These are phyloP conservation scores for Darksidea phi DNA, from an alignment of 495 filamentous ascomycete species.

Conservation along the genomic window DNA sequence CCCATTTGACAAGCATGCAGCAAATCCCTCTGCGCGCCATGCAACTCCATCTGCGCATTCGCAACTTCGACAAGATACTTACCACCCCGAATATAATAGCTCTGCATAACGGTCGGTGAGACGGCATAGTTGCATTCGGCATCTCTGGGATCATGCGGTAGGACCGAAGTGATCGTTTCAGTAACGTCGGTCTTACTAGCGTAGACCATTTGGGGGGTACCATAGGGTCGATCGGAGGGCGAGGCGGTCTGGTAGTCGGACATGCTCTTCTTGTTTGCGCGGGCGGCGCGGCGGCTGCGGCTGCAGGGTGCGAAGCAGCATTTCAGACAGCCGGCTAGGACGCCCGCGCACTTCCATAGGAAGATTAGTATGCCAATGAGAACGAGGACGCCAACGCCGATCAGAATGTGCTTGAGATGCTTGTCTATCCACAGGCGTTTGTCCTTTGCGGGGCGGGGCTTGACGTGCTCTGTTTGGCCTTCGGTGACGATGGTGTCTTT, in stretches of 20 bases:
- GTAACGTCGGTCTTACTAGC: background rate
- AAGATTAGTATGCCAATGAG: background rate
- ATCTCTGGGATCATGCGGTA: background rate
- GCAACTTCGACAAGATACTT: background rate
- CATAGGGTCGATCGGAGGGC: background rate
- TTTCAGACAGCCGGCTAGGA: background rate
- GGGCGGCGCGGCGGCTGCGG: background rate
- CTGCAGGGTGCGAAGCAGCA: background rate
- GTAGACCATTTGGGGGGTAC: background rate
- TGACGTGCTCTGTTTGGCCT: constrained; percentile 2
- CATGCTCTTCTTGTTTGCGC: background rate
- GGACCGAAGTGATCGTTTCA: background rate
- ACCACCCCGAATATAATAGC: background rate
- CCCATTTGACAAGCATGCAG: background rate
- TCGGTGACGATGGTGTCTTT: constrained; percentile 7
- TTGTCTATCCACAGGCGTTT: background rate
- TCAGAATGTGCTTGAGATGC: constrained; percentile 2
- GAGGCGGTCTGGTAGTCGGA: background rate
- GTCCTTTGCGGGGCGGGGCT: background rate
- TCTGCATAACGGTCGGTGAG: constrained; percentile 2
- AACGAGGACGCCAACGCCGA: background rate
- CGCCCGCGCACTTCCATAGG: background rate
- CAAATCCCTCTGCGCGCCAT: constrained; percentile 7
- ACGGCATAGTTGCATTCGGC: background rate
- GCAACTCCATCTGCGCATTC: background rate